These are phyloP conservation scores for Fusarium scirpi DNA, from an alignment of 2,329 filamentous ascomycete species.

Conservation along the genomic window DNA sequence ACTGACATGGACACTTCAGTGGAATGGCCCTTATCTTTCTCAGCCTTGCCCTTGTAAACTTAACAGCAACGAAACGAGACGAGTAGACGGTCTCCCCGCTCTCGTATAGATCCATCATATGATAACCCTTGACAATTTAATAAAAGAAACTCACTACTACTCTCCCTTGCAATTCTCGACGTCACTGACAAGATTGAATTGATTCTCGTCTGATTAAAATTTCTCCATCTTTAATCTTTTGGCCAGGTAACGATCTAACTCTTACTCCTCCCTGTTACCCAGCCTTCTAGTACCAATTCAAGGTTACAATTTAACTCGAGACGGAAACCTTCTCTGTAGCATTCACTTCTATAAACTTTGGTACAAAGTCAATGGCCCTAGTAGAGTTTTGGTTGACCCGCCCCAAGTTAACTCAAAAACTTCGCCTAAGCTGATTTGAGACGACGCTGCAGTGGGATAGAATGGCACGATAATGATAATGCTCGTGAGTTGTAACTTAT, in stretches of 20 bases:
- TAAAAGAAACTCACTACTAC: slow-evolving; percentile 11
- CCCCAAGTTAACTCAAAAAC: neutral
- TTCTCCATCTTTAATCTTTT: slow-evolving; percentile 16
- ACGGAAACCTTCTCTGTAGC: neutral
- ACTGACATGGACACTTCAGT: slow-evolving; percentile 3
- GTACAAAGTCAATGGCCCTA: neutral
- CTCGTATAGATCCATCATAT: slow-evolving; percentile 33
- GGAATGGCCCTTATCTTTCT: slow-evolving; percentile 24
- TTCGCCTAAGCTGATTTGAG: neutral
- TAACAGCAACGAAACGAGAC: neutral
- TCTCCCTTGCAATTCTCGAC: slow-evolving; percentile 22
- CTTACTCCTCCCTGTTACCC: neutral
- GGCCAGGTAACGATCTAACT: slow-evolving; percentile 15
- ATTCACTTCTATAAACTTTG: neutral
- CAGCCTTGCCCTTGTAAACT: slow-evolving; percentile 18
- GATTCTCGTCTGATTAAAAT: slow-evolving; percentile 22
- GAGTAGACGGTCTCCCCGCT: slow-evolving; percentile 20
- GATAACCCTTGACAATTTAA: slow-evolving; percentile 39
- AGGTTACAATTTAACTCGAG: slow-evolving; percentile 9
- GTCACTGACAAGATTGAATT: slow-evolving; percentile 19
- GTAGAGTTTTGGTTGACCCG: neutral
- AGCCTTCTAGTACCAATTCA: slow-evolving; percentile 15
- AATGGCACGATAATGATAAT: slow-evolving; percentile 1
- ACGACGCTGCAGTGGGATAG: neutral
- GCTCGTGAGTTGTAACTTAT: neutral